A percentile compares a stretch with the other conserved stretches of the same genome.
These are phyloP conservation scores for Maudiozyma bulderi DNA, from an alignment of 805 yeast species.

Conservation along the genomic window DNA sequence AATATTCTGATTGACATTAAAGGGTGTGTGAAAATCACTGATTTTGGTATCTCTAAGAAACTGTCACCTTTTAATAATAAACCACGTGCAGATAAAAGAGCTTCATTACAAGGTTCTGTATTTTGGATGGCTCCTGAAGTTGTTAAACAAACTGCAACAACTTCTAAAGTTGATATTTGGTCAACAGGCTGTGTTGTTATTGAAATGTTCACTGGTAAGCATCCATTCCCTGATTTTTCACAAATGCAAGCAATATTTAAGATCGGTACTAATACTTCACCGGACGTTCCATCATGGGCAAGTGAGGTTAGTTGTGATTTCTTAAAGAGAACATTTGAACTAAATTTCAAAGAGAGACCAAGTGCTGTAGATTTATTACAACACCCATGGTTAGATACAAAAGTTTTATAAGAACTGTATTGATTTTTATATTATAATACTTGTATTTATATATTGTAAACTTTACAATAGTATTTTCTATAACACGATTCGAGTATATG, in stretches of 20 bases:
- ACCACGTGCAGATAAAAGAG: slow-evolving; percentile 39
- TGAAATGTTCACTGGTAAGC: slow-evolving; percentile 93
- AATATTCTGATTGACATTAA: slow-evolving; percentile 72
- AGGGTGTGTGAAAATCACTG: slow-evolving; percentile 76
- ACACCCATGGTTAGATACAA: slow-evolving; percentile 34
- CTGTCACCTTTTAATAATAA: slow-evolving; percentile 45
- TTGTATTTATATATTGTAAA: too few relatives aligned
- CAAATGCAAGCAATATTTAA: slow-evolving; percentile 97
- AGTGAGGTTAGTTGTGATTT: slow-evolving; percentile 62
- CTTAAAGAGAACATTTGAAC: slow-evolving; percentile 54
- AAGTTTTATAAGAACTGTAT: slow-evolving; percentile 6
- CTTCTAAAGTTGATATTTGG: slow-evolving; percentile 94
- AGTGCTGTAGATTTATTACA: slow-evolving; percentile 58
- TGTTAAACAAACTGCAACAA: slow-evolving; percentile 83
- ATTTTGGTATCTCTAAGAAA: slow-evolving; percentile 73
- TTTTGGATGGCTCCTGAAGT: slow-evolving; percentile 99
- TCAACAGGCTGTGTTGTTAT: slow-evolving; percentile 89
- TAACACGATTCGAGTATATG: too few relatives aligned
- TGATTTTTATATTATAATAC: background rate
- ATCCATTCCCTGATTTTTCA: slow-evolving; percentile 89
- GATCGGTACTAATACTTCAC: slow-evolving; percentile 78
- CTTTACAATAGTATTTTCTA: too few relatives aligned
- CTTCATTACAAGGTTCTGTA: slow-evolving; percentile 86
- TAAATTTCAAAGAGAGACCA: slow-evolving; percentile 67
- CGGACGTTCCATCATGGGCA: slow-evolving; percentile 68